phyloP scores from a whole-genome alignment of 1,284 basidiomycete genomes.

The Ustilago sp. region DNA sequence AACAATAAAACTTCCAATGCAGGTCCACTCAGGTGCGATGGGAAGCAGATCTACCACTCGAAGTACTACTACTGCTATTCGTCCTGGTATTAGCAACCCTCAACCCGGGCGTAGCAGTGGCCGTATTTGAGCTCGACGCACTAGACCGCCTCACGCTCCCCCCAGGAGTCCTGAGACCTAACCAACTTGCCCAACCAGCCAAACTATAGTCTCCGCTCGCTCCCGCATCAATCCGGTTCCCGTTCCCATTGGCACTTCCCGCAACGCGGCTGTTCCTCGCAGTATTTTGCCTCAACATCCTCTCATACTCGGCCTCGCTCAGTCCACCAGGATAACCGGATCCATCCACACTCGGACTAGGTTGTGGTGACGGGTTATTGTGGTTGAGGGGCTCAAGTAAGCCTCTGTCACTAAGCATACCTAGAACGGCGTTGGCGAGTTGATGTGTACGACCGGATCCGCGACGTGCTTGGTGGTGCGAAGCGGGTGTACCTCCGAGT shows the following conservation, averaged over 20 bases:
- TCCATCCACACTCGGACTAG: conserved; percentile 19
- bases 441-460: conserved; percentile 51
- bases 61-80: conserved; percentile 12
- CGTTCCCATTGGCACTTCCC: background rate
- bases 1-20: background rate
- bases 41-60: background rate
- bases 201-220: conserved; percentile 30
- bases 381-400: conserved; percentile 50
- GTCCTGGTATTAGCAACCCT: background rate
- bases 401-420: conserved; percentile 58
- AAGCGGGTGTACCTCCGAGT: conserved; percentile 35
- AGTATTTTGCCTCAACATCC: conserved; percentile 43
- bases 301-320: conserved; percentile 49
- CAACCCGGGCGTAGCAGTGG: background rate
- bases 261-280: conserved; percentile 24
- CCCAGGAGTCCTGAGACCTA: conserved; percentile 17
- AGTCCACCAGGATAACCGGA: conserved; percentile 32
- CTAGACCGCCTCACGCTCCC: conserved; percentile 1
- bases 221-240: background rate
- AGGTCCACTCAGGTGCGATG: background rate
- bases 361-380: conserved; percentile 38
- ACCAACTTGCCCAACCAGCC: conserved; percentile 39
- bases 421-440: conserved; percentile 58
- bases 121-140: background rate
- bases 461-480: conserved; percentile 47